Base-by-base conservation (phyloP, 1,284 basidiomycete genomes). In the Peniophora sp. region DNA sequence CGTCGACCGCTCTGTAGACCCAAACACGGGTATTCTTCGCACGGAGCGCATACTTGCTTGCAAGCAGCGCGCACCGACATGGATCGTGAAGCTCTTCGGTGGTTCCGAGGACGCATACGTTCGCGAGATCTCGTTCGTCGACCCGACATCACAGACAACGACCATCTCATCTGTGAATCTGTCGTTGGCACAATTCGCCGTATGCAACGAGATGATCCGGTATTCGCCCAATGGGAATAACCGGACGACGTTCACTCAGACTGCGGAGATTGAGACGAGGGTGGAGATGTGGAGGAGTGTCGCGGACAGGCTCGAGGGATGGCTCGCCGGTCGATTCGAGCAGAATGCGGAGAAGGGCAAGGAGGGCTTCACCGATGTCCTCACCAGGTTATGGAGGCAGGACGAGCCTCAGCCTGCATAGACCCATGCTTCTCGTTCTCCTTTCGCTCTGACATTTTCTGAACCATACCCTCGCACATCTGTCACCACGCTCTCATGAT, bases 21-120 rank as follows among this genome's bases (percentile, higher is more conserved):
- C 89, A 19, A 65, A 75, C 48, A 92, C 92, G 12, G 94, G 93
- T 24, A 77, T 95, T 53, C 83, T 97, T 59, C 79, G 95, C 57
- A 94, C 91, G 48, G 90, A 93, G 67, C 78, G 91, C 53, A 77
- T 93, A 54, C 65, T 93, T 57, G 89, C 88, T 36, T 92, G 90
- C 66, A 91, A 89, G 63, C 91, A 93, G 66, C 89, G 89, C 61
- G 72, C 91, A 27, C 91, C 90, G 47, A 60, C 62, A 58, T 93
- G 90, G 91, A 87, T 91, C 47, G 79, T 90, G 53, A 91, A 86
- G 73, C 90, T 91, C 62, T 87, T 95, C 49, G 92, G 92, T 49
- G 90, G 89, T 34, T 89, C 88, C 55, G 90, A 94, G 67, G 91
- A 95, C 58, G 92, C 95, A 8, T 97, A 91, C 63, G 91, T 97